phyloP scores from a whole-genome alignment of 306 rosid species.

The Quercus robur region DNA sequence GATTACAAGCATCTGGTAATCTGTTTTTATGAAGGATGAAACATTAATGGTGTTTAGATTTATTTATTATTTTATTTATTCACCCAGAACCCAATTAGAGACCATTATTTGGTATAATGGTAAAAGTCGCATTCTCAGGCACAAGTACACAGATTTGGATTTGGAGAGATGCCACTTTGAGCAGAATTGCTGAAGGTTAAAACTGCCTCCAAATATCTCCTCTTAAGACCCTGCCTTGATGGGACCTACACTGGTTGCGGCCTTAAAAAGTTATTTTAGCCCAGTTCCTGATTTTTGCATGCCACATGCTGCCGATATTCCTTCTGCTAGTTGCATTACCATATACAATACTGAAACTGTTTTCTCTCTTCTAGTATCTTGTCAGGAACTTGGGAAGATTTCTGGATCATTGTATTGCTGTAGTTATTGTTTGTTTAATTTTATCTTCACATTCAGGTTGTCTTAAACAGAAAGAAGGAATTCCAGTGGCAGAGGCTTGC shows the following conservation, averaged over 20 bases:
- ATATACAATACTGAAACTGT: neutral
- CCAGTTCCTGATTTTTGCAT: neutral
- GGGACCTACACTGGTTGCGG: neutral
- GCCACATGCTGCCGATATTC: neutral
- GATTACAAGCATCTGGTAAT: neutral
- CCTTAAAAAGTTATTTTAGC: neutral
- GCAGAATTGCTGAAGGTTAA: neutral
- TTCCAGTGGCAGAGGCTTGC: conserved; percentile 86
- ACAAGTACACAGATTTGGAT: neutral
- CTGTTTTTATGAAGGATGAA: neutral
- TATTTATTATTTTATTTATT: neutral
- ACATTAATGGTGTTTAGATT: neutral
- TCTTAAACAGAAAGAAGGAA: conserved; percentile 77
- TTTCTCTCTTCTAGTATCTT: neutral
- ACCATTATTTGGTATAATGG: neutral
- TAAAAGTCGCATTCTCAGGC: neutral
- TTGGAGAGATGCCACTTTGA: neutral
- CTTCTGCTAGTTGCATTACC: neutral
- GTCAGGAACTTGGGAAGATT: neutral
- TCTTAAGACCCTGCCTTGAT: neutral
- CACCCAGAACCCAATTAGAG: neutral
- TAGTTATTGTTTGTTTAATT: neutral
- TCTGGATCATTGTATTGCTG: neutral
- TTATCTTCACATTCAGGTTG: conserved; percentile 49
- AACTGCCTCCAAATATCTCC: neutral